Base-by-base conservation (phyloP, 2,329 filamentous ascomycete genomes). In the Plectosphaerella sp. region DNA sequence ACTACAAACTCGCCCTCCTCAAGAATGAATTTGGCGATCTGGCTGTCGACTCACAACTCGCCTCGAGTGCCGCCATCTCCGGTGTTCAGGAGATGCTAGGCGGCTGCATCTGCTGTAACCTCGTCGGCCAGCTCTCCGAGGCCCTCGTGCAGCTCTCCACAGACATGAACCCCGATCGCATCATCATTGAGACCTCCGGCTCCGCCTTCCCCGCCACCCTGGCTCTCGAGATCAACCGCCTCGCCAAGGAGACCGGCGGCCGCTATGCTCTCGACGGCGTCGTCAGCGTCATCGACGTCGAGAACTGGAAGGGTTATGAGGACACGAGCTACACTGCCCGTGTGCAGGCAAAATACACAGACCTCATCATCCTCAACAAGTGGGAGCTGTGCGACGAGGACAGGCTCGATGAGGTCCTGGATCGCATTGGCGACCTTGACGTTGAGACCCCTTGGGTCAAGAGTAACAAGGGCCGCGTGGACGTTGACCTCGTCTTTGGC, bases 1-100 rank as follows among this genome's bases (percentile, higher is more conserved):
- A 66, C 58, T 97, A 99, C 82, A 88, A 87, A 53, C 88, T 99
- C 58, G 94, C 93, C 2, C 85, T 99, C 15, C 82, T 99, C 51
- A 99, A 99, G 70, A 99, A 99, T 72, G 94, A 99, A 73, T 97
- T 97, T 69, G 94, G 94, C 65, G 92, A 97, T 68, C 73, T 99
- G 42, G 92, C 91, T 36, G 80, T 99, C 66, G 94, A 99, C 76
- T 94, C 89, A 1, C 89, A 96, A 68, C 86, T 99, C 28, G 93
- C 94, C 15, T 79, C 88, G 0, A 88, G 88, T 14, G 83, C 83
- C 48, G 86, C 92, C 57, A 91, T 99, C 60, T 87, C 90, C 1
- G 93, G 91, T 51, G 92, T 96, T 5, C 88, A 89, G 62, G 94
- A 99, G 71, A 80, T 99, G 1, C 86, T 99, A 50, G 96, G 96